Percentiles rank a stretch among this genome's conserved stretches.
These are phyloP conservation scores for Moesziomyces sp. DNA, from an alignment of 1,284 basidiomycete species.

Conservation along the genomic window DNA sequence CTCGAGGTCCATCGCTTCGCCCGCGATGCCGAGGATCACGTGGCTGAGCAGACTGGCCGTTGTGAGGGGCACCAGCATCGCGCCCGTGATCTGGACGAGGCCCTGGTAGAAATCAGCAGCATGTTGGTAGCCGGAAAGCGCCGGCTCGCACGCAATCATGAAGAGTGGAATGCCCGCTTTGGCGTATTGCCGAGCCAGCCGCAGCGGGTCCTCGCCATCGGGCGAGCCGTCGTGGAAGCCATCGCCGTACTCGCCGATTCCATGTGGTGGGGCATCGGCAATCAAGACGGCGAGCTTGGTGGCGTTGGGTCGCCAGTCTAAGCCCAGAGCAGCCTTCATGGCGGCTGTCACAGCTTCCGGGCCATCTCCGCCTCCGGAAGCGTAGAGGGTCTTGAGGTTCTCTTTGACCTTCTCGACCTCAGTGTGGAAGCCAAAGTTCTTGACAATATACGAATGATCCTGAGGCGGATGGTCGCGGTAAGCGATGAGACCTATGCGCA, in stretches of 20 bases:
- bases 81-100: conserved; percentile 71
- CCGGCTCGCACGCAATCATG: conserved; percentile 93
- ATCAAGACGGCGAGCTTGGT: conserved; percentile 86
- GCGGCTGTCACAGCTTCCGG: conserved; percentile 98
- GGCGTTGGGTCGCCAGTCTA: conserved; percentile 85
- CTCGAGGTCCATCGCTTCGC: conserved; percentile 98
- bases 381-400: conserved; percentile 84
- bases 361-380: conserved; percentile 93
- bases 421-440: conserved; percentile 88
- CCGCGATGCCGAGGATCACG: conserved; percentile 94
- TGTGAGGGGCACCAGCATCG: conserved; percentile 91
- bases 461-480: conserved; percentile 71
- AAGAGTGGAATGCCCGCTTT: conserved; percentile 73
- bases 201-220: conserved; percentile 83
- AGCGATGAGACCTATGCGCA: conserved; percentile 73
- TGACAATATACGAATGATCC: conserved; percentile 76
- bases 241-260: conserved; percentile 76
- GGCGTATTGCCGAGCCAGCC: conserved; percentile 89
- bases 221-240: conserved; percentile 72
- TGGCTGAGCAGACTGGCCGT: conserved; percentile 96
- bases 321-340: conserved; percentile 76
- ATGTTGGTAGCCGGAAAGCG: conserved; percentile 77
- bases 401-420: conserved; percentile 87
- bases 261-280: conserved; percentile 97
- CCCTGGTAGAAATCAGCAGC: conserved; percentile 87